A percentile compares a stretch with the other conserved stretches of the same genome.
These are phyloP conservation scores for Pittosporum tobira DNA, from an alignment of 129 eudicot genomes.

Conservation along the genomic window DNA sequence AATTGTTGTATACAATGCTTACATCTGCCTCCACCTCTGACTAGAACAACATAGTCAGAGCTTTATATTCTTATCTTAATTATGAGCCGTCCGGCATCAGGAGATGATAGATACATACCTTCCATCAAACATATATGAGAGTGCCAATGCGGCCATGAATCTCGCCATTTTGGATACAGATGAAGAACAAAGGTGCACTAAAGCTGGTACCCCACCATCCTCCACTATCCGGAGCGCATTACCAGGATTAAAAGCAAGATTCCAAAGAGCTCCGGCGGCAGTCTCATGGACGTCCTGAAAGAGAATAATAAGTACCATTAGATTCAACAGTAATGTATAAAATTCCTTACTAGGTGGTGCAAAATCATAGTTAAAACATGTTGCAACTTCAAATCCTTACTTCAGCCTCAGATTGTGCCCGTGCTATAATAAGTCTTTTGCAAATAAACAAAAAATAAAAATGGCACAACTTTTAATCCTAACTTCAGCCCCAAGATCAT, in stretches of 20 bases:
- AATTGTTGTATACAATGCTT: no score
- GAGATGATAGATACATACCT: constrained; percentile 41
- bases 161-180: constrained; percentile 89
- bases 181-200: constrained; percentile 69
- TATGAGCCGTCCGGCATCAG: neutral
- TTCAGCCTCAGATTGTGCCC: no score
- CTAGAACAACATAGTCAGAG: neutral
- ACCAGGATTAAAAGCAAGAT: constrained; percentile 86
- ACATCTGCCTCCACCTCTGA: no score
- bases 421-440: no score
- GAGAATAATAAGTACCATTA: constrained; percentile 4
- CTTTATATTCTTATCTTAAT: neutral
- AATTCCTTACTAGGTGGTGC: neutral
- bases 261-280: constrained; percentile 98
- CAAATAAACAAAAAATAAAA: no score
- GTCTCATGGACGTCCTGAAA: constrained; percentile 92
- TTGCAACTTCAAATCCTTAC: no score
- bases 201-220: constrained; percentile 80
- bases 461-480: no score
- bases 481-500: no score
- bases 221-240: constrained; percentile 91
- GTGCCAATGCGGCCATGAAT: constrained; percentile 89
- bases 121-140: constrained; percentile 93
- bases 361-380: neutral
- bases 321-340: neutral